These are phyloP conservation scores for Euphorbia corollata DNA, from an alignment of 441 rosid species.

Conservation along the genomic window DNA sequence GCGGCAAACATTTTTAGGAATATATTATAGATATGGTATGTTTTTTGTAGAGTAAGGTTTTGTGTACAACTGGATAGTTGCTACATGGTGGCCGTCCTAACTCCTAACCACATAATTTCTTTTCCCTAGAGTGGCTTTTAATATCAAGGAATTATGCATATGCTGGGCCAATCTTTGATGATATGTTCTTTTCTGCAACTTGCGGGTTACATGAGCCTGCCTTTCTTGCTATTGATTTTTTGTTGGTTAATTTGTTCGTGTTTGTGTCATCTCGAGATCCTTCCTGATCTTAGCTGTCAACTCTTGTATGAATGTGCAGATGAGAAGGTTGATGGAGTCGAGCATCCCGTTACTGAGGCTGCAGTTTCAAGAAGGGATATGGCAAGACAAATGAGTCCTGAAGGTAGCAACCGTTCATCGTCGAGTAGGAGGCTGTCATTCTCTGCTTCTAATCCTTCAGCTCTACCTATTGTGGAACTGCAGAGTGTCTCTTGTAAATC, in stretches of 20 bases:
- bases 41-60: not conserved
- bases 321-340: constrained; percentile 37
- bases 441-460: constrained; percentile 46
- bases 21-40: not conserved
- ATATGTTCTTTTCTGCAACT: not conserved
- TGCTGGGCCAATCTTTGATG: not conserved
- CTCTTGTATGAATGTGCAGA: constrained; percentile 32
- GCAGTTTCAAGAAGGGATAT: constrained; percentile 81
- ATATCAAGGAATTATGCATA: not conserved
- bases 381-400: constrained; percentile 96
- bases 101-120: too few relatives aligned
- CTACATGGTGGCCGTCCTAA: not conserved
- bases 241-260: not conserved
- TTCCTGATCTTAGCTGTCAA: constrained; percentile 16
- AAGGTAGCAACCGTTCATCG: constrained; percentile 55
- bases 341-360: constrained; percentile 54
- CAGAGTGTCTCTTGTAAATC: constrained; percentile 43
- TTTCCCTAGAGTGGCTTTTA: too few relatives aligned
- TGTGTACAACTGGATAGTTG: not conserved
- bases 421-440: constrained; percentile 49
- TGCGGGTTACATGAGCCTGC: not conserved
- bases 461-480: constrained; percentile 45
- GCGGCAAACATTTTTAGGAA: not conserved
- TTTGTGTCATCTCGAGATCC: not conserved
- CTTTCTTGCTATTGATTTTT: not conserved